A percentile compares a stretch with the other conserved stretches of the same genome.
Conservation (phyloP, 2,329 filamentous ascomycete genomes). For the Aureobasidium namibiae region DNA sequence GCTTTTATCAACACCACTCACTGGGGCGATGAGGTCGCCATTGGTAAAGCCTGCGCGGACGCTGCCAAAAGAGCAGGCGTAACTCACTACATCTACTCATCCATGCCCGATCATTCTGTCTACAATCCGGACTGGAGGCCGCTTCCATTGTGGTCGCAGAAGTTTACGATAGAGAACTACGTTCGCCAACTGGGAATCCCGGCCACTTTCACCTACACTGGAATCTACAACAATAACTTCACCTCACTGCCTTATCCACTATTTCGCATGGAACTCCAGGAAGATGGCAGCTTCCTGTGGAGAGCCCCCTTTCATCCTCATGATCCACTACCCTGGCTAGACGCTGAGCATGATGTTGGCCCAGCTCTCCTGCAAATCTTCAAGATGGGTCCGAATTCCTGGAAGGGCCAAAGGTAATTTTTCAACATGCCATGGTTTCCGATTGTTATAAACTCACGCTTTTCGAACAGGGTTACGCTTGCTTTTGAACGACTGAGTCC, state of each 20-base stretch:
- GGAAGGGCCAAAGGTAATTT: slow-evolving; percentile 63
- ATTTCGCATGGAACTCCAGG: slow-evolving; percentile 86
- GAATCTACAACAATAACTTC: slow-evolving; percentile 99
- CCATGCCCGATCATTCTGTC: slow-evolving; percentile 88
- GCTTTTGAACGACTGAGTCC: slow-evolving; percentile 87
- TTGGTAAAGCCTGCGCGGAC: slow-evolving; percentile 81
- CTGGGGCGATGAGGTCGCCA: slow-evolving; percentile 87
- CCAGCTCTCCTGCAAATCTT: slow-evolving; percentile 88
- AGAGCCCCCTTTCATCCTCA: slow-evolving; percentile 88
- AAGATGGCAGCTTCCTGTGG: slow-evolving; percentile 84
- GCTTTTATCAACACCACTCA: slow-evolving; percentile 98
- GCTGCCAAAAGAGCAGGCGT: slow-evolving; percentile 78
- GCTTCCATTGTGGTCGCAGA: slow-evolving; percentile 83
- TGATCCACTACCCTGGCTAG: slow-evolving; percentile 84
- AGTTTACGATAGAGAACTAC: slow-evolving; percentile 89
- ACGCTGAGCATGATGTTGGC: slow-evolving; percentile 92
- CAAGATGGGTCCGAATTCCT: slow-evolving; percentile 82
- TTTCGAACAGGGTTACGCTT: slow-evolving; percentile 61
- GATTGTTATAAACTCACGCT: neutral
- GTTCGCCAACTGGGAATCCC: slow-evolving; percentile 73
- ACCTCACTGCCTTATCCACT: slow-evolving; percentile 85
- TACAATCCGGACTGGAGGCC: slow-evolving; percentile 72
- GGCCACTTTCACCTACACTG: slow-evolving; percentile 89
- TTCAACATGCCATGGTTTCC: neutral
- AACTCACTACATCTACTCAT: slow-evolving; percentile 90